Evolutionary conservation across 345 rosid genomes (phyloP), one percentile per base, ranked within the genome.

Genomic region (Erodium maritimum): DNA sequence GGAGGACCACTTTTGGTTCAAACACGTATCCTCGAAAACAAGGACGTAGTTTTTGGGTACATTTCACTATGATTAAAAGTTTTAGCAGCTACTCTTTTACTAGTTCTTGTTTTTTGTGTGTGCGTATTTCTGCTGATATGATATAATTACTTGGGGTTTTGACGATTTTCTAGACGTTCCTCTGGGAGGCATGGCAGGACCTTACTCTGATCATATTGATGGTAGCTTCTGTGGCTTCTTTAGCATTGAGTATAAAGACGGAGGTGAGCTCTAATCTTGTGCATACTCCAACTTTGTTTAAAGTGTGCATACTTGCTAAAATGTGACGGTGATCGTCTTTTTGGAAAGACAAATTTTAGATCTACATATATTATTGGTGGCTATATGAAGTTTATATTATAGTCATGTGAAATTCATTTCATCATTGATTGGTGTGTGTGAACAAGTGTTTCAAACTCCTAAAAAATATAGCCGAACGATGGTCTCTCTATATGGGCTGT

Each of bases 31-130:
- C 99, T 42, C 81, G 56, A 54, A 90, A 85, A 69, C 90, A 89
- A 67, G 97, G 99, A 64, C 79, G 97, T 68, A 78, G 82, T 65
- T 93, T 93, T 69, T 85, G 85, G 95, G 99, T 93, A 69, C n/a
- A 54, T 50, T 57, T 17, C 20, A 23, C n/a, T 52, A 19, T 8
- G 14, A 18, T 60, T 60, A 17, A 11, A 3, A 24, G 22, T 22
- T 60, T 12, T 18, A 25, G 33, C 46, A 37, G 4, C 10, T 37
- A 1, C 6, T 37, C 2, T 25, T 25, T 1, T 5, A 12, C 46
- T 12, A 37, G 46, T 37, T 37, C n/a, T n/a, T n/a, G n/a, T n/a
- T n/a, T n/a, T n/a, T n/a, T n/a, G n/a, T n/a, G 8, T 5, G 37
- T 29, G 37, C 5, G 8, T 29, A 3, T 29, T 29, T 29, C 37